phyloP scores from a whole-genome alignment of 768 basidiomycete species.

The Boletus barrowsii region DNA sequence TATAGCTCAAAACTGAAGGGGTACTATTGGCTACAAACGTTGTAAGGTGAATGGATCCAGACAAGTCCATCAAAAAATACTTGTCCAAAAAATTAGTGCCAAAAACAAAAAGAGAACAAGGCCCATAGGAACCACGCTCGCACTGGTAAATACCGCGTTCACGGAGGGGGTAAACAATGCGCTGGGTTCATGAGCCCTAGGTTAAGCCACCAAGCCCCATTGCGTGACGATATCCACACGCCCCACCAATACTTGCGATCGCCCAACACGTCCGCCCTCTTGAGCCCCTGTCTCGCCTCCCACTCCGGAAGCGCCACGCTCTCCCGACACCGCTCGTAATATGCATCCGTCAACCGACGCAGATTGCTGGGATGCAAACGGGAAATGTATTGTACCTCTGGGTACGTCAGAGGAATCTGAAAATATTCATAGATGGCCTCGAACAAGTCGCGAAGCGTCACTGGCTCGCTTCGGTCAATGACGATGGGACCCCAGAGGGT shows the following conservation, averaged over 20 bases:
- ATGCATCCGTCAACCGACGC: slow-evolving; percentile 26
- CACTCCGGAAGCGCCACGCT: slow-evolving; percentile 39
- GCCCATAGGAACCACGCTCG: background rate
- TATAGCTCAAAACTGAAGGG: background rate
- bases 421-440: slow-evolving; percentile 49
- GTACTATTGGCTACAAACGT: slow-evolving; percentile 15
- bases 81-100: background rate
- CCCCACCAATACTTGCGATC: slow-evolving; percentile 46
- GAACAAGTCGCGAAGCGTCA: slow-evolving; percentile 46
- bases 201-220: slow-evolving; percentile 44
- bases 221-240: slow-evolving; percentile 26
- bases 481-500: slow-evolving; percentile 49
- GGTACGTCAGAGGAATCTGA: slow-evolving; percentile 38
- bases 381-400: slow-evolving; percentile 26
- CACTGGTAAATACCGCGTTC: background rate
- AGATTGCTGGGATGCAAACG: slow-evolving; percentile 18
- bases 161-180: slow-evolving; percentile 7
- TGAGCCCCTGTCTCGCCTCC: slow-evolving; percentile 39
- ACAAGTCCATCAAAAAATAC: too few species aligned
- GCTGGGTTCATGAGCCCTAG: slow-evolving; percentile 38
- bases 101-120: background rate
- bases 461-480: slow-evolving; percentile 31
- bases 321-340: slow-evolving; percentile 35
- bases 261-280: slow-evolving; percentile 51
- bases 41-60: background rate